A percentile compares a stretch with the other conserved stretches of the same genome.
Conservation (phyloP, 23 red algal genomes). For the Pyropia yezoensis region DNA sequence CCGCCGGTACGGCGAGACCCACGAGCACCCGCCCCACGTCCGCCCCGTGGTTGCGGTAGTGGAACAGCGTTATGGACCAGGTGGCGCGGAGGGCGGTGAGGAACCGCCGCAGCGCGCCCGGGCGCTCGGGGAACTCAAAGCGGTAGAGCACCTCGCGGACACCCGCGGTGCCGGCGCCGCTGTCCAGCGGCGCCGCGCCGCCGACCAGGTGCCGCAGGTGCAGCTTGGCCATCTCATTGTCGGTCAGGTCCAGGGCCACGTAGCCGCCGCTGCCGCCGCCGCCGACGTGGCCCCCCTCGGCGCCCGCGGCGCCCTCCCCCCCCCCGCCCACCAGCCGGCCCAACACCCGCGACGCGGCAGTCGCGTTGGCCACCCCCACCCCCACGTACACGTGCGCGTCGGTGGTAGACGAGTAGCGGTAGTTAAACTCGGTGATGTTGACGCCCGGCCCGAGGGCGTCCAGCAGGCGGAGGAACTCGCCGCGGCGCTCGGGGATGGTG, state of each 20-base stretch:
- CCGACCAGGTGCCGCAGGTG: slow-evolving; percentile 90
- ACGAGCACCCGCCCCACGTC: slow-evolving; percentile 92
- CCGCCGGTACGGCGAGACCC: slow-evolving; percentile 30
- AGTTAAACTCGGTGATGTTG: slow-evolving; percentile 98
- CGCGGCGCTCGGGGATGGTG: slow-evolving; percentile 80
- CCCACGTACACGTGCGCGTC: slow-evolving; percentile 92
- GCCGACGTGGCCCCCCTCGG: background rate
- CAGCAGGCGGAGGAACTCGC: slow-evolving; percentile 70
- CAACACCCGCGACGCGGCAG: slow-evolving; percentile 30
- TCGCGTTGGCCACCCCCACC: slow-evolving; percentile 26
- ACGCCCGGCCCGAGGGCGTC: slow-evolving; percentile 42
- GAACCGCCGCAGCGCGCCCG: slow-evolving; percentile 77
- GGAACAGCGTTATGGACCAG: slow-evolving; percentile 93
- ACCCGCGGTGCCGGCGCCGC: background rate
- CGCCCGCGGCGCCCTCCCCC: background rate
- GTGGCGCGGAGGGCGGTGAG: slow-evolving; percentile 29
- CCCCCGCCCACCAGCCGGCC: slow-evolving; percentile 2
- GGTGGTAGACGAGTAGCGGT: slow-evolving; percentile 44
- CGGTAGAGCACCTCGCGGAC: slow-evolving; percentile 68
- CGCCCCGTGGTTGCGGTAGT: slow-evolving; percentile 95
- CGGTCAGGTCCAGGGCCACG: slow-evolving; percentile 54
- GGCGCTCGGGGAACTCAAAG: slow-evolving; percentile 94
- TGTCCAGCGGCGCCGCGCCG: slow-evolving; percentile 17
- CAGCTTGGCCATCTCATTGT: slow-evolving; percentile 97
- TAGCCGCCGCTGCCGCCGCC: slow-evolving; percentile 5